These are phyloP conservation scores for Gastrolobium villosum DNA, from an alignment of 306 rosid species.

Conservation along the genomic window DNA sequence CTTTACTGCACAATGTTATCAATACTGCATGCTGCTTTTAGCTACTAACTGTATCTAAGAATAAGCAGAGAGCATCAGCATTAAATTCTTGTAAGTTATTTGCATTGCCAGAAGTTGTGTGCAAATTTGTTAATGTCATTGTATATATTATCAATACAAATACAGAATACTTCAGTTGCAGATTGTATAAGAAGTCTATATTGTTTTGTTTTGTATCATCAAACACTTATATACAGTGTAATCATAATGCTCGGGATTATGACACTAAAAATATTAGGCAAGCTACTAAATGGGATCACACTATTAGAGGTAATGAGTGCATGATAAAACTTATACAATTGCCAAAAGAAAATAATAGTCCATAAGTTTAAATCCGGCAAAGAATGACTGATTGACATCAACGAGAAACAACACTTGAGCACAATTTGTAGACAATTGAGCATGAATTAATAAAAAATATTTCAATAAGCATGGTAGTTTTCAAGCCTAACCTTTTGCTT, in stretches of 20 bases:
- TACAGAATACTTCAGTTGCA: neutral
- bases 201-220: neutral
- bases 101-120: neutral
- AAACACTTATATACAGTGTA: conserved; percentile 7
- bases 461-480: neutral
- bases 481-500: conserved; percentile 81
- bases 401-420: conserved; percentile 34
- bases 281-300: neutral
- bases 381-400: neutral
- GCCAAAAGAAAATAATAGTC: neutral
- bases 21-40: too few relatives aligned
- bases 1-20: too few relatives aligned
- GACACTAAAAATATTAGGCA: neutral
- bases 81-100: too few relatives aligned
- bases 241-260: conserved; percentile 6
- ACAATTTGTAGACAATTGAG: conserved; percentile 41
- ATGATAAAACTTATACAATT: neutral
- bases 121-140: neutral
- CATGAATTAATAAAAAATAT: neutral
- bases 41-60: too few relatives aligned
- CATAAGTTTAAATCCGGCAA: conserved; percentile 20
- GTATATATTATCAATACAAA: neutral
- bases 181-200: neutral
- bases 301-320: neutral
- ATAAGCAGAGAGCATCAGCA: too few relatives aligned